phyloP scores from a whole-genome alignment of 495 filamentous ascomycete species.

The Penicillium nucicola region DNA sequence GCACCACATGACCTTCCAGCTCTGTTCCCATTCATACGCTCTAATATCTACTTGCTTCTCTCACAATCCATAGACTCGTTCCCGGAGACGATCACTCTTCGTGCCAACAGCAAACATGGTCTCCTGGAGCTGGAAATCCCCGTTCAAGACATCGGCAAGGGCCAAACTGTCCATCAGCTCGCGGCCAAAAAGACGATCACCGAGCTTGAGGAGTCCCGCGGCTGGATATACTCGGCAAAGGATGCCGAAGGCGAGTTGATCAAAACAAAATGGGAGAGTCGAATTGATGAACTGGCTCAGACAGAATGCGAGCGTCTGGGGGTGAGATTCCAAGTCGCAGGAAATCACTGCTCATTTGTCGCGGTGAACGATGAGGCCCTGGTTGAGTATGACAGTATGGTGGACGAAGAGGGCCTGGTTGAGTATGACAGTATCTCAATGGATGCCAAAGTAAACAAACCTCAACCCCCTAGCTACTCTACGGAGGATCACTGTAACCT shows the following conservation, averaged over 20 bases:
- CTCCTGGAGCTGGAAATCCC: constrained; percentile 6
- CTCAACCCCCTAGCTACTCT: not conserved
- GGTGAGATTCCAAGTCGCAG: constrained; percentile 4
- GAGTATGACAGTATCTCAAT: not conserved
- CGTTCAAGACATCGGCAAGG: constrained; percentile 2
- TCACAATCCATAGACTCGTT: not conserved
- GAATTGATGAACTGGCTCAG: constrained; percentile 1
- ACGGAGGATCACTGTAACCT: no score
- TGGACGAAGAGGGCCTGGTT: not conserved
- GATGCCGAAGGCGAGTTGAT: not conserved
- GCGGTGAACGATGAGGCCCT: not conserved
- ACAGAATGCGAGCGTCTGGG: constrained; percentile 10
- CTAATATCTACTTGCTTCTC: constrained; percentile 4
- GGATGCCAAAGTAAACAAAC: not conserved
- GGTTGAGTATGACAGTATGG: not conserved
- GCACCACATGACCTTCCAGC: constrained; percentile 2
- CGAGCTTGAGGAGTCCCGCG: constrained; percentile 2
- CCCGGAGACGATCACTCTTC: constrained; percentile 4
- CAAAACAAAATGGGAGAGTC: not conserved
- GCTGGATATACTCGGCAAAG: constrained; percentile 7
- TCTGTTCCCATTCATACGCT: constrained; percentile 10
- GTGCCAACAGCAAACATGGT: constrained; percentile 3
- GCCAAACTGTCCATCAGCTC: constrained; percentile 5
- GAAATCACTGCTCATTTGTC: constrained; percentile 7
- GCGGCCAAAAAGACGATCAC: not conserved